phyloP scores from a whole-genome alignment of 2,329 filamentous ascomycete species.

The Truncatella angustata region DNA sequence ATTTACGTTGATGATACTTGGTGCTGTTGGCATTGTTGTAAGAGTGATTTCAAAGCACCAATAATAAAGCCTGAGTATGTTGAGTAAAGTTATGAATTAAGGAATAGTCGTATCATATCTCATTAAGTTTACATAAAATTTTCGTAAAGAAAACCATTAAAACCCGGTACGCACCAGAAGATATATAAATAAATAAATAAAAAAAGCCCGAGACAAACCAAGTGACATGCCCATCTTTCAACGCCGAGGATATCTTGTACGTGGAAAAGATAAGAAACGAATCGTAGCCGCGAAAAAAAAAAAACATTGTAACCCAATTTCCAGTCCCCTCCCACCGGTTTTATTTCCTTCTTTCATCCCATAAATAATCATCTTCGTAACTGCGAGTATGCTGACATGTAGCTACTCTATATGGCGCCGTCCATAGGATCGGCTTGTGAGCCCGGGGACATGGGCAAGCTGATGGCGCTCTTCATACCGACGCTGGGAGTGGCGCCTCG shows the following conservation, averaged over 20 bases:
- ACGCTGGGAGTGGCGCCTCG: conserved; percentile 24
- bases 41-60: not conserved
- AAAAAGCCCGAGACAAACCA: not conserved
- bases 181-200: no score
- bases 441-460: conserved; percentile 11
- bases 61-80: not conserved
- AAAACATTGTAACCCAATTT: not conserved
- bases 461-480: conserved; percentile 18
- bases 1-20: not conserved
- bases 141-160: not conserved
- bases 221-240: conserved; percentile 2
- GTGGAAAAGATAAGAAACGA: not conserved
- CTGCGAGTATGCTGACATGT: no score
- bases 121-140: conserved; percentile 7
- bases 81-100: not conserved
- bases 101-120: conserved; percentile 6
- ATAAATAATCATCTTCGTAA: not conserved
- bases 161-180: not conserved
- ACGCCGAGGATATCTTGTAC: conserved; percentile 4
- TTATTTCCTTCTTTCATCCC: not conserved
- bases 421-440: conserved; percentile 1
- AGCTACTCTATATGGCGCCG: not conserved
- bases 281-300: not conserved
- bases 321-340: not conserved
- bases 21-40: no score